phyloP scores from a whole-genome alignment of 352 stramenopile species.

The Pythium rishiriense region DNA sequence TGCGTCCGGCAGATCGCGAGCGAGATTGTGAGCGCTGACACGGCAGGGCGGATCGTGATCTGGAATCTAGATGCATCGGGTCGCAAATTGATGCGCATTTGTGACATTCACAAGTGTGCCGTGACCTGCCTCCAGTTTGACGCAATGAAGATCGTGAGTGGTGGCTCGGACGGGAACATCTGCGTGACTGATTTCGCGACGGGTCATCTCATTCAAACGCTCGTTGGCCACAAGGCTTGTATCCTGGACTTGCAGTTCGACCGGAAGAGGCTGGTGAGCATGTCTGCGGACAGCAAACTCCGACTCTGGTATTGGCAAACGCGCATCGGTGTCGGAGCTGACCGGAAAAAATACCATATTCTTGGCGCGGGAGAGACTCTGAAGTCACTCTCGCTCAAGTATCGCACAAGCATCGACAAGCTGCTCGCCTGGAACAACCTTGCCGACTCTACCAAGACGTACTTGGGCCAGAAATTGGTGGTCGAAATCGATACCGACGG shows the following conservation, averaged over 20 bases:
- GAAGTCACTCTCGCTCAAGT: slow-evolving; percentile 71
- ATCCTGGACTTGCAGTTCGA: slow-evolving; percentile 79
- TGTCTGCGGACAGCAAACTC: slow-evolving; percentile 56
- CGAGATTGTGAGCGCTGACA: slow-evolving; percentile 76
- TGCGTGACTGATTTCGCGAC: slow-evolving; percentile 79
- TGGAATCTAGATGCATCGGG: slow-evolving; percentile 71
- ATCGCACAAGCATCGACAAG: slow-evolving; percentile 70
- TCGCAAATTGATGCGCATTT: slow-evolving; percentile 58
- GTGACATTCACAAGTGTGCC: slow-evolving; percentile 49
- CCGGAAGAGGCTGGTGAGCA: slow-evolving; percentile 61
- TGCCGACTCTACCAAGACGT: slow-evolving; percentile 65
- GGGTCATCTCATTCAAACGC: slow-evolving; percentile 62
- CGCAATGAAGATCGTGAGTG: slow-evolving; percentile 71
- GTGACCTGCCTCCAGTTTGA: slow-evolving; percentile 79
- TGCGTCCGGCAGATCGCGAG: slow-evolving; percentile 61
- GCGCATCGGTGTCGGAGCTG: slow-evolving; percentile 35
- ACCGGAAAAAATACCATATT: slow-evolving; percentile 75
- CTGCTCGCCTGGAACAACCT: slow-evolving; percentile 73
- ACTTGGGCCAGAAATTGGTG: slow-evolving; percentile 75
- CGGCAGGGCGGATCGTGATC: slow-evolving; percentile 53
- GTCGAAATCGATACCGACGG: slow-evolving; percentile 52
- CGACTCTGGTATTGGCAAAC: slow-evolving; percentile 75
- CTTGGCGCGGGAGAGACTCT: slow-evolving; percentile 68
- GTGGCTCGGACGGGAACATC: slow-evolving; percentile 47
- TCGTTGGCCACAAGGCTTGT: slow-evolving; percentile 44